Evolutionary conservation across 2,329 filamentous ascomycete species (phyloP), one percentile per base, ranked within the genome.

Genomic region (Talaromyces rugulosus): DNA sequence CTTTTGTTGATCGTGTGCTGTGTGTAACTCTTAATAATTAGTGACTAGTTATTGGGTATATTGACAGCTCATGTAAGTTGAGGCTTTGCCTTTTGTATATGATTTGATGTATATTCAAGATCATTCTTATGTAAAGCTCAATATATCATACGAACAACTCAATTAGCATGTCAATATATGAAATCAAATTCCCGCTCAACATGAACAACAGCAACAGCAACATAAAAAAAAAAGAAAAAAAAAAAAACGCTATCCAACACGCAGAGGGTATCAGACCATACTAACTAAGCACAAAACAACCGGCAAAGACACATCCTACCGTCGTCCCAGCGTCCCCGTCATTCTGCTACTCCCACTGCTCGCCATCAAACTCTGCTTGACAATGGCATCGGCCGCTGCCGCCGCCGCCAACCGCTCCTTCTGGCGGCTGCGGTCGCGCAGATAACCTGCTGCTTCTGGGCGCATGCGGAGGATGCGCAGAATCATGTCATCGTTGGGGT

Each of bases 401-500:
- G 92, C 89, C 1, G 94, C 93, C 4, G 92, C 91, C 72, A 97
- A 86, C 66, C 95, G 85, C 80, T 98, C 95, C 81, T 96, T 96
- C 74, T 99, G 95, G 66, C 95, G 85, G 73, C 92, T 93, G 50
- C 95, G 83, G 75, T 98, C 94, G 71, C 91, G 91, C 64, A 99
- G 82, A 76, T 99, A 99, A 36, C 85, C 81, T 56, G 88, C 85
- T 3, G 95, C 95, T 78, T 98, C 95, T 2, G 92, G 92, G 54
- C 95, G 83, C 95, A 99, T 99, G 58, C 95, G 85, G 67, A 99
- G 77, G 66, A 99, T 99, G 23, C 95, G 85, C 69, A 99, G 77
- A 67, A 99, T 98, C 90, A 98, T 98, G 74, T 99, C 95, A 75
- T 99, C 95, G 73, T 89, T 96, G 1, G 95, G 94, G 74, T 98